These are phyloP conservation scores for Aspergillus sp. DNA, from an alignment of 2,329 filamentous ascomycete genomes.

Conservation along the genomic window DNA sequence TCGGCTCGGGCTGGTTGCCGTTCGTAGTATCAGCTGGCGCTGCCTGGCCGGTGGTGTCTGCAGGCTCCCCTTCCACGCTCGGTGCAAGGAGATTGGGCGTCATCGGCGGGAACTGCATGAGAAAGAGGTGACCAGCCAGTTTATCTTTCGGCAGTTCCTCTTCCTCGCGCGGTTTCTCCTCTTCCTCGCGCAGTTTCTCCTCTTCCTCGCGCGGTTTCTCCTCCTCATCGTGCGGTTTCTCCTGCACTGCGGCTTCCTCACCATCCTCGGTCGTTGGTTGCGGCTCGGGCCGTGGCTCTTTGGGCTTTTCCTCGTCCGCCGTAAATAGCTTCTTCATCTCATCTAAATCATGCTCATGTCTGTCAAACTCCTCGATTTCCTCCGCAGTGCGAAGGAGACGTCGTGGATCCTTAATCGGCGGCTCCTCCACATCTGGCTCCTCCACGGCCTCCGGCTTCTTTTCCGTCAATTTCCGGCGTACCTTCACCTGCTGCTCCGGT, in stretches of 20 bases:
- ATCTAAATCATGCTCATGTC: conserved; percentile 31
- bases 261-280: conserved; percentile 6
- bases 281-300: conserved; percentile 7
- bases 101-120: conserved; percentile 56
- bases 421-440: conserved; percentile 11
- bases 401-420: conserved; percentile 17
- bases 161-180: conserved; percentile 18
- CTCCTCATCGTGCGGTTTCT: conserved; percentile 14
- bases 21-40: conserved; percentile 1
- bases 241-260: conserved; percentile 12
- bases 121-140: conserved; percentile 48
- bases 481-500: conserved; percentile 25
- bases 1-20: conserved; percentile 1
- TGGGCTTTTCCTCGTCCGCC: conserved; percentile 14
- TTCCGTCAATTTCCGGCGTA: conserved; percentile 22
- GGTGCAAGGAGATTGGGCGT: conserved; percentile 47
- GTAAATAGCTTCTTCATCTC: conserved; percentile 30
- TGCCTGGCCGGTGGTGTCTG: conserved; percentile 1
- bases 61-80: conserved; percentile 9
- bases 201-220: conserved; percentile 19
- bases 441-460: conserved; percentile 9
- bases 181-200: conserved; percentile 17
- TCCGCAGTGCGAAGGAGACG: conserved; percentile 32
- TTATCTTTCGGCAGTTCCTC: conserved; percentile 28
- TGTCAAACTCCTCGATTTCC: conserved; percentile 35